phyloP scores from a whole-genome alignment of 768 basidiomycete genomes.

The Pluteus cervinus region DNA sequence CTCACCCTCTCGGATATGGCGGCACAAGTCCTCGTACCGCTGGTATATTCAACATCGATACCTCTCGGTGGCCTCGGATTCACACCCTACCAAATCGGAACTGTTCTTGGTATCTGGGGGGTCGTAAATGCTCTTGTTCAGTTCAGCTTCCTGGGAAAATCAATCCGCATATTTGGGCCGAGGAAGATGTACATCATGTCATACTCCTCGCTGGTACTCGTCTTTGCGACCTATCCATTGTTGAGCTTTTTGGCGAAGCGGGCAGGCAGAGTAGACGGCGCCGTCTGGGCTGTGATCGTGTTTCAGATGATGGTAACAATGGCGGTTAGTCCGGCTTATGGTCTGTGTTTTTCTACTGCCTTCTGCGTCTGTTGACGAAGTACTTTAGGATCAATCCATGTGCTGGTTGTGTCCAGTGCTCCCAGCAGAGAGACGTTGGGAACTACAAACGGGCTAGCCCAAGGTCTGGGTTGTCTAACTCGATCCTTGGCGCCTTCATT shows the following conservation, averaged over 20 bases:
- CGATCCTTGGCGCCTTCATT: slow-evolving; percentile 4
- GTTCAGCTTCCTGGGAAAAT: slow-evolving; percentile 36
- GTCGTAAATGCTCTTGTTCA: slow-evolving; percentile 49
- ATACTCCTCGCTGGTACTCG: slow-evolving; percentile 10
- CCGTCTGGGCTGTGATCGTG: slow-evolving; percentile 1
- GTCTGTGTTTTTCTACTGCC: too few relatives aligned
- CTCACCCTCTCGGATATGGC: not conserved
- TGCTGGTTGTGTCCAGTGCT: not conserved
- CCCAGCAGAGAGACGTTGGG: slow-evolving; percentile 2
- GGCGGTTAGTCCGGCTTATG: not conserved
- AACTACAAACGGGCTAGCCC: slow-evolving; percentile 2
- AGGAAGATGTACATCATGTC: slow-evolving; percentile 36
- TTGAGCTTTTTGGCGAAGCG: slow-evolving; percentile 6
- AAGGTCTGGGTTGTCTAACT: not conserved
- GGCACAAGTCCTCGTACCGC: slow-evolving; percentile 14
- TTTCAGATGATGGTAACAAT: slow-evolving; percentile 1
- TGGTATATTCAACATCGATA: slow-evolving; percentile 43
- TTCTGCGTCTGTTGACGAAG: not conserved
- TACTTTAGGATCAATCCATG: slow-evolving; percentile 1
- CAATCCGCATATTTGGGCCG: slow-evolving; percentile 42
- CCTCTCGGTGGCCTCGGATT: slow-evolving; percentile 51
- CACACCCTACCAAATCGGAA: slow-evolving; percentile 44
- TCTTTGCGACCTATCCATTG: slow-evolving; percentile 11
- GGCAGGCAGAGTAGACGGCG: not conserved
- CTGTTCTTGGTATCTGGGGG: slow-evolving; percentile 43